A percentile compares a stretch with the other conserved stretches of the same genome.
These are phyloP conservation scores for Pythium volutum DNA, from an alignment of 352 stramenopile species.

Conservation along the genomic window DNA sequence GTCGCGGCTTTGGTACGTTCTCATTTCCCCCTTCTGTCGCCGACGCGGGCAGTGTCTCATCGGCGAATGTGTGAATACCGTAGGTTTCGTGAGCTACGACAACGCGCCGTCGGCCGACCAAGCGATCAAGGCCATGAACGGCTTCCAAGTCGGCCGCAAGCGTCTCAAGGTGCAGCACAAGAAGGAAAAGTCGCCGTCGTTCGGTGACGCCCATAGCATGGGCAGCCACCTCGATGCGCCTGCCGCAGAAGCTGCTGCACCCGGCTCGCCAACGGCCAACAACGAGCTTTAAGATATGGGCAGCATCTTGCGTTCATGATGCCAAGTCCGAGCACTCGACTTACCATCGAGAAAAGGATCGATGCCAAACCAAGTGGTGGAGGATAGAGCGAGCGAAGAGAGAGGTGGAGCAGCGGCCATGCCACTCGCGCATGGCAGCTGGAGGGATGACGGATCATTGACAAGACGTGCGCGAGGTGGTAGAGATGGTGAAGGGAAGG, in stretches of 20 bases:
- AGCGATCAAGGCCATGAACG: conserved; percentile 96
- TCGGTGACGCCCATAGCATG: conserved; percentile 50
- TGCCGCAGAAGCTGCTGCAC: conserved; percentile 38
- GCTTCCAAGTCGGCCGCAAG: conserved; percentile 95
- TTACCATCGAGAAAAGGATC: background rate
- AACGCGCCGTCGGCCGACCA: conserved; percentile 87
- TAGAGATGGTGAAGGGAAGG: background rate
- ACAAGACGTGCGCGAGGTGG: background rate
- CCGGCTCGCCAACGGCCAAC: conserved; percentile 26
- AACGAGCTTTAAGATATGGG: conserved; percentile 30
- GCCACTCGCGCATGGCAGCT: background rate
- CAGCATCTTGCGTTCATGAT: background rate
- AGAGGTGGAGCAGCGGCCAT: too few species aligned
- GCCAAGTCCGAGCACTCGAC: background rate
- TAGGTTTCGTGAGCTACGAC: conserved; percentile 97
- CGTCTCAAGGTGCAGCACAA: conserved; percentile 96
- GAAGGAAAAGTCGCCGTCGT: conserved; percentile 84
- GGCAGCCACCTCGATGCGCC: conserved; percentile 47
- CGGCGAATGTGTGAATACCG: background rate
- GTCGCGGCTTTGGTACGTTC: conserved; percentile 90
- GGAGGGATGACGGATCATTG: background rate
- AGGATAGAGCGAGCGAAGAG: background rate
- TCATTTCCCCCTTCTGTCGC: background rate
- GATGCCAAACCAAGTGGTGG: background rate
- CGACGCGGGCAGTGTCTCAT: background rate